Percentiles rank a stretch among this genome's conserved stretches.
Conservation (phyloP, 1,284 basidiomycete genomes). For the Amylostereum areolatum region DNA sequence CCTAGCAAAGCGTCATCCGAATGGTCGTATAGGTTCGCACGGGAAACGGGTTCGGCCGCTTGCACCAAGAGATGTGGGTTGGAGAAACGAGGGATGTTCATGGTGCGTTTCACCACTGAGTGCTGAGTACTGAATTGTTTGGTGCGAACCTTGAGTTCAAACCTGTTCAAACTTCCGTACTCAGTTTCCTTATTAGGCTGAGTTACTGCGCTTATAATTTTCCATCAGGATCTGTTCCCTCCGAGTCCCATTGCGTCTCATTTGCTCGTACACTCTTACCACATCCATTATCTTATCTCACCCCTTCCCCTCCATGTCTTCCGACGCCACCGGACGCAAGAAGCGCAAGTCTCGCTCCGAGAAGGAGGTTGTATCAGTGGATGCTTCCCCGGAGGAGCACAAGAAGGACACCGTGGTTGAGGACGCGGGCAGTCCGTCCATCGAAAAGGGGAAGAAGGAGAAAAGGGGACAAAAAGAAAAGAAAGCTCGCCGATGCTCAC, state of each 20-base stretch:
- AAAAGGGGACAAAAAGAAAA: neutral
- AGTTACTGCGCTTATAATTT: too few relatives aligned
- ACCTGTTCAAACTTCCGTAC: neutral
- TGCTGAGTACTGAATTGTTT: slow-evolving; percentile 2
- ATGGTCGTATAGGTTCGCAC: slow-evolving; percentile 16
- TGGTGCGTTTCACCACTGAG: slow-evolving; percentile 1
- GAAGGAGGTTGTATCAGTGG: neutral
- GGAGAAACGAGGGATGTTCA: slow-evolving; percentile 21
- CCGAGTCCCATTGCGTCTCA: too few relatives aligned
- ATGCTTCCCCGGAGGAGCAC: neutral
- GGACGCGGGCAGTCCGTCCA: neutral
- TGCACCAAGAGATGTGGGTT: slow-evolving; percentile 21
- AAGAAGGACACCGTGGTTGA: neutral
- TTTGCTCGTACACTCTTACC: too few relatives aligned
- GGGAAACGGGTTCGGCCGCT: slow-evolving; percentile 18
- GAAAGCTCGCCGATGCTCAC: neutral
- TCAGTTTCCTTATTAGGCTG: neutral
- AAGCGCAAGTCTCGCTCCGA: neutral
- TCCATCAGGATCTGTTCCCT: too few relatives aligned
- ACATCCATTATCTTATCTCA: too few relatives aligned
- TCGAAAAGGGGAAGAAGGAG: slow-evolving; percentile 3
- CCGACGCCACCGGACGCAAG: slow-evolving; percentile 1
- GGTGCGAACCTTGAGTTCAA: neutral
- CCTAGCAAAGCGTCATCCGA: neutral
- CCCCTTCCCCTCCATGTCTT: slow-evolving; percentile 1